Percentiles rank a stretch among this genome's conserved stretches.
phyloP scores from a whole-genome alignment of 1,284 basidiomycete genomes.

The Rhodotorula sp. region DNA sequence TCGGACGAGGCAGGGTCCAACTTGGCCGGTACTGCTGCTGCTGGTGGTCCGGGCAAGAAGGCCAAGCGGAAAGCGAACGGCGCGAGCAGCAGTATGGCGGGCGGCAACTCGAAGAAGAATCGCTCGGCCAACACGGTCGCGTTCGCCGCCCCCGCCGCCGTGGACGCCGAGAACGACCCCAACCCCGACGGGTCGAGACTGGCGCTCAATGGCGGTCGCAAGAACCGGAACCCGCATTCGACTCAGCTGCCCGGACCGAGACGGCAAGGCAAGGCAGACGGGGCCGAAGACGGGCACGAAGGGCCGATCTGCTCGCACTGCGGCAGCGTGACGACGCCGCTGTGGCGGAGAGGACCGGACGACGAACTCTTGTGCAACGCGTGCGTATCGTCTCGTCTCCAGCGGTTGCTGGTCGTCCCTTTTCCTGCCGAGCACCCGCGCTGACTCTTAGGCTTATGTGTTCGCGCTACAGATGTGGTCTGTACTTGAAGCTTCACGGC shows the following conservation, averaged over 20 bases:
- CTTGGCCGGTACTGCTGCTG: neutral
- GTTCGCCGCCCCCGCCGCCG: neutral
- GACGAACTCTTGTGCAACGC: constrained; percentile 42
- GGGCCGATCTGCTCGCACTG: constrained; percentile 40
- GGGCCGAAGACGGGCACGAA: constrained; percentile 26
- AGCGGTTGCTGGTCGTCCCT: too few species aligned
- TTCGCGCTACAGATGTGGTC: constrained; percentile 29
- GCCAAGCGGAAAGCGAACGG: constrained; percentile 31
- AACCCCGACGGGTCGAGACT: neutral
- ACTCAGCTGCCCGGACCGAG: constrained; percentile 34
- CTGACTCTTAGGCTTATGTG: neutral
- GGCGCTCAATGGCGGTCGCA: constrained; percentile 21
- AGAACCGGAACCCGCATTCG: constrained; percentile 41
- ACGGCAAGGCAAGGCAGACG: constrained; percentile 21
- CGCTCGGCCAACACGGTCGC: neutral
- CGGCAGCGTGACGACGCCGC: constrained; percentile 36
- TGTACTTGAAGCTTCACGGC: constrained; percentile 41
- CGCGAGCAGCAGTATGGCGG: neutral
- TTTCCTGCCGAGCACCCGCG: too few species aligned
- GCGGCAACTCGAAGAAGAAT: constrained; percentile 9
- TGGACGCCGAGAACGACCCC: neutral
- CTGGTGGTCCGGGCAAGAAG: constrained; percentile 16
- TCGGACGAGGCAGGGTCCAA: neutral
- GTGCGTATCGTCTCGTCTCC: constrained; percentile 15
- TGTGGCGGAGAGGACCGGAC: constrained; percentile 40